Percentiles rank a stretch among this genome's conserved stretches.
These are phyloP conservation scores for Fonsecaea pedrosoi DNA, from an alignment of 2,329 filamentous ascomycete genomes.

Conservation along the genomic window DNA sequence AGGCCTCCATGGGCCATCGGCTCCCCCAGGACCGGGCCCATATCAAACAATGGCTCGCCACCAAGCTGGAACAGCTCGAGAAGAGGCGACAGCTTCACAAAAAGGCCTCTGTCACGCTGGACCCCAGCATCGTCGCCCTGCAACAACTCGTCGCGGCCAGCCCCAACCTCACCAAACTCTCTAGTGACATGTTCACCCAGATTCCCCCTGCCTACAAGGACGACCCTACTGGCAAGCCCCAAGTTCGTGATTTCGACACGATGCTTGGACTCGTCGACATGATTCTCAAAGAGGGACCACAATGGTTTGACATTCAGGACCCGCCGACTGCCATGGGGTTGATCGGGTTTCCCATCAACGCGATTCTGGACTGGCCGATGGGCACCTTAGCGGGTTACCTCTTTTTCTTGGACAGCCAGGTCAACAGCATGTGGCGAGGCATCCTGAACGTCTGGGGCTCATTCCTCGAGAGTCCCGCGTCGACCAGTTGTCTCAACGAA, in stretches of 20 bases:
- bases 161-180: conserved; percentile 58
- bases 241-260: conserved; percentile 70
- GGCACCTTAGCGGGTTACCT: conserved; percentile 60
- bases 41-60: conserved; percentile 3
- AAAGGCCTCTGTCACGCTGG: background rate
- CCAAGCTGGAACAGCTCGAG: background rate
- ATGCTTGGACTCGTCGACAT: conserved; percentile 72
- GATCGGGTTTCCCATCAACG: conserved; percentile 64
- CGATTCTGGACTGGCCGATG: conserved; percentile 66
- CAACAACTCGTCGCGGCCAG: conserved; percentile 70
- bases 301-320: conserved; percentile 49
- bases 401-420: conserved; percentile 59
- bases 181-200: conserved; percentile 13
- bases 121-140: conserved; percentile 71
- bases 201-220: conserved; percentile 59
- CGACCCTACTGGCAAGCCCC: conserved; percentile 62
- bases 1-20: background rate
- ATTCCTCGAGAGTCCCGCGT: conserved; percentile 55
- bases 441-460: conserved; percentile 58
- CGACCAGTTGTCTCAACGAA: conserved; percentile 55
- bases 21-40: background rate
- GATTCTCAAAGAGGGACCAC: conserved; percentile 50
- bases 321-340: conserved; percentile 45
- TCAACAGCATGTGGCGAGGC: conserved; percentile 60
- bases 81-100: conserved; percentile 5